Evolutionary conservation across 805 yeast species (phyloP).

Genomic region (Scheffersomyces spartinae): DNA sequence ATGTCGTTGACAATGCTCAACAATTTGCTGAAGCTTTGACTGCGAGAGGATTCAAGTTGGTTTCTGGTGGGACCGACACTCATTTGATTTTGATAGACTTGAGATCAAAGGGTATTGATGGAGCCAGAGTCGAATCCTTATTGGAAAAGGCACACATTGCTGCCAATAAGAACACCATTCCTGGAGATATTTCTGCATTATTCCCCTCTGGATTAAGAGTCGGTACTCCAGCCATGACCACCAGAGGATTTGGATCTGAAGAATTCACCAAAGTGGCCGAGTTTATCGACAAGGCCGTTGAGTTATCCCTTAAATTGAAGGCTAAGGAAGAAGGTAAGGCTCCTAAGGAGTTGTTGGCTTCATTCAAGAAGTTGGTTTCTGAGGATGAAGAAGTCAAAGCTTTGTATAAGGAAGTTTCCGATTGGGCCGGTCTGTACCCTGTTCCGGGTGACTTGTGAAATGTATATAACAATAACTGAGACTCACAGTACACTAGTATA

Average conservation of each 20-base stretch:
- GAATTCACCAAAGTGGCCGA: slow-evolving; percentile 74
- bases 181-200: slow-evolving; percentile 94
- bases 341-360: slow-evolving; percentile 49
- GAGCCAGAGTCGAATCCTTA: slow-evolving; percentile 93
- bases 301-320: slow-evolving; percentile 53
- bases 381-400: slow-evolving; percentile 49
- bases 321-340: slow-evolving; percentile 43
- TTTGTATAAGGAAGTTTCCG: slow-evolving; percentile 53
- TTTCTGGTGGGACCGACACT: slow-evolving; percentile 92
- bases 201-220: slow-evolving; percentile 96
- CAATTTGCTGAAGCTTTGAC: slow-evolving; percentile 67
- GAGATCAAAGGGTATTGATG: slow-evolving; percentile 85
- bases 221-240: slow-evolving; percentile 98
- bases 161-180: slow-evolving; percentile 92
- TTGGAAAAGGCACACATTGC: slow-evolving; percentile 93
- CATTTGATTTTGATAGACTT: slow-evolving; percentile 90
- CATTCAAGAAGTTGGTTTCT: slow-evolving; percentile 62
- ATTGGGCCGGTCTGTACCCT: slow-evolving; percentile 68
- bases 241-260: slow-evolving; percentile 86
- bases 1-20: slow-evolving; percentile 83
- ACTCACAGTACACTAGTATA: too few relatives aligned
- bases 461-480: background rate
- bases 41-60: slow-evolving; percentile 65
- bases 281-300: slow-evolving; percentile 73
- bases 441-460: slow-evolving; percentile 67